Evolutionary conservation across 192 early-diverging fungal species (phyloP), one percentile per base, ranked within the genome.

Genomic region (Gaertneriomyces semiglobifer): DNA sequence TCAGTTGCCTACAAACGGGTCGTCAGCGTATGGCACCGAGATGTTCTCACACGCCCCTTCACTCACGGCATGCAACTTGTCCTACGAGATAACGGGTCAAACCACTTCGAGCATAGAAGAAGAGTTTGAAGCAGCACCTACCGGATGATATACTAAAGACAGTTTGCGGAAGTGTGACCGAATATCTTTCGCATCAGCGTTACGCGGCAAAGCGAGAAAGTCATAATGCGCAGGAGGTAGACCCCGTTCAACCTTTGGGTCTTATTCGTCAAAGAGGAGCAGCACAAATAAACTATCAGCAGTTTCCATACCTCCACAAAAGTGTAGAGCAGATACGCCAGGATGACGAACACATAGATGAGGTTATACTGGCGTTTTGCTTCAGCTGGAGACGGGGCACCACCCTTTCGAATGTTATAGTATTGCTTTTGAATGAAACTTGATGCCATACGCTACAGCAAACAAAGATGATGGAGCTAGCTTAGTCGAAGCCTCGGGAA

Each of bases 71-170:
- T 55, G 62, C 46, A 63, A 14, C 38, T 53, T 53, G 38, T 63
- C 62, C 62, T 63, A 53, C n/a, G 48, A 14, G n/a, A 14, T 5
- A 38, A 51, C 48, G 18, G 48, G 48, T 51, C 48, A 51, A 18
- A 57, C 4, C 55, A 57, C 19, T 16, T n/a, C n/a, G 14, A 2
- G 11, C 70, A 38, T 14, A 53, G 18, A 0, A 14, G 12, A 50
- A n/a, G 2, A 2, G 18, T 12, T 50, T 18, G 48, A 12, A 50
- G 18, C 11, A n/a, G 41, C 44, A 11, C 79, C 72, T 65, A 78
- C 81, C 45, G 81, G 81, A 65, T 82, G 81, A 53, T 58, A 76
- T 48, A 66, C 14, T 46, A 82, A 66, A 18, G 81, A 74, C 53
- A 79, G 53, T 38, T 65, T 7, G 10, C 70, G 61, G 53, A 71